These are phyloP conservation scores for Gyromitra esculenta DNA, from an alignment of 2,329 filamentous ascomycete genomes.

Conservation along the genomic window DNA sequence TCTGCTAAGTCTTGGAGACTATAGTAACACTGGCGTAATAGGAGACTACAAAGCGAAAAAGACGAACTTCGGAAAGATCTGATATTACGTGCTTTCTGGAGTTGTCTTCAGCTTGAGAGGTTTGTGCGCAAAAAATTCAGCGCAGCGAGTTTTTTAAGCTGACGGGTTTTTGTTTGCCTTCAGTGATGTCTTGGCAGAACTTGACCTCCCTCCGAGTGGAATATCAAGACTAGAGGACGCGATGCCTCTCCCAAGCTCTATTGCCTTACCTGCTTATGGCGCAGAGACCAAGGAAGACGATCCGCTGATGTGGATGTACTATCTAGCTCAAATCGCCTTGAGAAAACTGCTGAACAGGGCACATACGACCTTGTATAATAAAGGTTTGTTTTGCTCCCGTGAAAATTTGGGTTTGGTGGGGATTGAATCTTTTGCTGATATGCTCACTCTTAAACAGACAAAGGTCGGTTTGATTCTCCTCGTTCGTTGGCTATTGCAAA, in stretches of 20 bases:
- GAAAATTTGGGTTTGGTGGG: not conserved
- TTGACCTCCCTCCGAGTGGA: conserved; percentile 72
- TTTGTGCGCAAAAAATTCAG: conserved; percentile 60
- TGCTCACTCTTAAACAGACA: conserved; percentile 35
- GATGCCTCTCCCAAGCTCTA: conserved; percentile 61
- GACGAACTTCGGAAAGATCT: conserved; percentile 69
- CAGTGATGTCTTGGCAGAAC: conserved; percentile 90
- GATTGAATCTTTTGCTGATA: conserved; percentile 15
- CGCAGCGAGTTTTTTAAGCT: conserved; percentile 20
- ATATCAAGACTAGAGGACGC: conserved; percentile 68
- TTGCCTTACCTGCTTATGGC: conserved; percentile 55
- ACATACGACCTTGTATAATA: conserved; percentile 64
- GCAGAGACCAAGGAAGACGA: conserved; percentile 58
- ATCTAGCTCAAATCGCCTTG: conserved; percentile 71
- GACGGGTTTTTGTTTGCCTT: conserved; percentile 14
- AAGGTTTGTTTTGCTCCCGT: conserved; percentile 32
- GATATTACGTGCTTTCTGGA: conserved; percentile 85
- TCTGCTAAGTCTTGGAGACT: not conserved
- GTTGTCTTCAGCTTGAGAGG: conserved; percentile 91
- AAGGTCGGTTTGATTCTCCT: conserved; percentile 53
- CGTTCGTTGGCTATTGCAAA: conserved; percentile 56
- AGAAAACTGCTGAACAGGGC: conserved; percentile 73
- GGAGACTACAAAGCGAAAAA: conserved; percentile 57
- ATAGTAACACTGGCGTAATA: conserved; percentile 34
- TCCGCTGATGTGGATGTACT: conserved; percentile 62